These are phyloP conservation scores for Monilinia fructigena DNA, from an alignment of 2,329 filamentous ascomycete genomes.

Conservation along the genomic window DNA sequence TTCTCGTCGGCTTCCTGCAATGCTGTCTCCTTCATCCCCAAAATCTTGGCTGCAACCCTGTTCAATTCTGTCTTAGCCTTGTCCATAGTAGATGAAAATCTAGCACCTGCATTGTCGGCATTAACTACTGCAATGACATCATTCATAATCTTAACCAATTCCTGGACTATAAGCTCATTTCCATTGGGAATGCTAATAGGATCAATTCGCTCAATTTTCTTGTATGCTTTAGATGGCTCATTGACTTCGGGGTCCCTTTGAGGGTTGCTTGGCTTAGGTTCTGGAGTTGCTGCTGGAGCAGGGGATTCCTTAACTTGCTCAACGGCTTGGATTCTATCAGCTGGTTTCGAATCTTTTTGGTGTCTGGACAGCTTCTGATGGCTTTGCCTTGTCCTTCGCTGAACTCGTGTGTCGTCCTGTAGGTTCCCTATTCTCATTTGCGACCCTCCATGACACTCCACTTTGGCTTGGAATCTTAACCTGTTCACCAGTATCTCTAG, in stretches of 20 bases:
- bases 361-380: slow-evolving; percentile 36
- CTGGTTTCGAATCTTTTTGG: slow-evolving; percentile 35
- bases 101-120: slow-evolving; percentile 73
- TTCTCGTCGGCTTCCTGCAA: slow-evolving; percentile 72
- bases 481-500: slow-evolving; percentile 61
- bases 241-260: slow-evolving; percentile 60
- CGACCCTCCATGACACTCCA: slow-evolving; percentile 77
- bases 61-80: slow-evolving; percentile 83
- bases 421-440: slow-evolving; percentile 56
- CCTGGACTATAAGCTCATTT: slow-evolving; percentile 84
- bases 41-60: slow-evolving; percentile 77
- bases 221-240: slow-evolving; percentile 62
- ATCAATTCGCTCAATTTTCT: slow-evolving; percentile 68
- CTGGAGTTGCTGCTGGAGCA: slow-evolving; percentile 28
- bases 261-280: slow-evolving; percentile 29
- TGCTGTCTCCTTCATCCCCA: slow-evolving; percentile 67
- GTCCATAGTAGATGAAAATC: slow-evolving; percentile 73
- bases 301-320: slow-evolving; percentile 36
- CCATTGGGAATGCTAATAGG: slow-evolving; percentile 72
- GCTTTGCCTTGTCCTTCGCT: slow-evolving; percentile 33
- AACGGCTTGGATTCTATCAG: slow-evolving; percentile 39
- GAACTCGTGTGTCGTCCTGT: slow-evolving; percentile 62
- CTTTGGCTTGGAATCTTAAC: slow-evolving; percentile 83
- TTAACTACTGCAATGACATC: slow-evolving; percentile 93
- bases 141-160: slow-evolving; percentile 92